A percentile compares a stretch with the other conserved stretches of the same genome.
Evolutionary conservation across 139 green algal genomes (phyloP).

Genomic region (Coccomyxa sp.): DNA sequence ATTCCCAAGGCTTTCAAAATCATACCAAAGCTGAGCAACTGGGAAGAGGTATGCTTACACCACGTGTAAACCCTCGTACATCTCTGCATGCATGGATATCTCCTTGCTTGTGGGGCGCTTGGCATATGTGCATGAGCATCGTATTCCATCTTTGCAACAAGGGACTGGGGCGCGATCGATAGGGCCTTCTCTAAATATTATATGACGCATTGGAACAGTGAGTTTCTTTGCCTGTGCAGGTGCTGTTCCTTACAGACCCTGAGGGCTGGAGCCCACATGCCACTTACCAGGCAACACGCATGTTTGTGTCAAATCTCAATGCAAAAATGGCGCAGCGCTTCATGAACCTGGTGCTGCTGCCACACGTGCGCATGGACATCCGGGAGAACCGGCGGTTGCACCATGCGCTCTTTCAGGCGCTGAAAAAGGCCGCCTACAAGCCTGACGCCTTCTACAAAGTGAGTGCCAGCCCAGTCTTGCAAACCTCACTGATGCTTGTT

Average conservation of each 20-base stretch:
- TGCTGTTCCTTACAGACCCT: slow-evolving; percentile 89
- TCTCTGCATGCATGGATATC: background rate
- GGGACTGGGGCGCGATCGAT: no score
- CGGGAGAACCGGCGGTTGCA: slow-evolving; percentile 79
- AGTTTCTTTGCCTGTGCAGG: slow-evolving; percentile 1
- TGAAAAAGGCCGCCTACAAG: slow-evolving; percentile 99
- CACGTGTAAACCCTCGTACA: background rate
- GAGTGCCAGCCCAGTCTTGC: background rate
- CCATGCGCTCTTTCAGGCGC: slow-evolving; percentile 93
- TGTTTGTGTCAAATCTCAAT: slow-evolving; percentile 98
- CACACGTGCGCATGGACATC: slow-evolving; percentile 86
- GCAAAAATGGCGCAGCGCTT: slow-evolving; percentile 86
- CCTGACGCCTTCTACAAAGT: slow-evolving; percentile 96
- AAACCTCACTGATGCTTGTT: background rate
- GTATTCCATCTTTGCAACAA: no score
- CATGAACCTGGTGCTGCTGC: slow-evolving; percentile 92
- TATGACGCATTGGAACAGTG: no score
- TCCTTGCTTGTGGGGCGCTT: background rate
- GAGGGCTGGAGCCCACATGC: slow-evolving; percentile 86
- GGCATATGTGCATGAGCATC: background rate
- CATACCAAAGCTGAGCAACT: slow-evolving; percentile 92
- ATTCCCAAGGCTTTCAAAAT: slow-evolving; percentile 99
- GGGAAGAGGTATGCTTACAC: slow-evolving; percentile 72
- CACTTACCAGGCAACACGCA: slow-evolving; percentile 81
- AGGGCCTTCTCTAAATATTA: no score